Evolutionary conservation across 108 stramenopile species (phyloP).

Genomic region (Tribonema minus): DNA sequence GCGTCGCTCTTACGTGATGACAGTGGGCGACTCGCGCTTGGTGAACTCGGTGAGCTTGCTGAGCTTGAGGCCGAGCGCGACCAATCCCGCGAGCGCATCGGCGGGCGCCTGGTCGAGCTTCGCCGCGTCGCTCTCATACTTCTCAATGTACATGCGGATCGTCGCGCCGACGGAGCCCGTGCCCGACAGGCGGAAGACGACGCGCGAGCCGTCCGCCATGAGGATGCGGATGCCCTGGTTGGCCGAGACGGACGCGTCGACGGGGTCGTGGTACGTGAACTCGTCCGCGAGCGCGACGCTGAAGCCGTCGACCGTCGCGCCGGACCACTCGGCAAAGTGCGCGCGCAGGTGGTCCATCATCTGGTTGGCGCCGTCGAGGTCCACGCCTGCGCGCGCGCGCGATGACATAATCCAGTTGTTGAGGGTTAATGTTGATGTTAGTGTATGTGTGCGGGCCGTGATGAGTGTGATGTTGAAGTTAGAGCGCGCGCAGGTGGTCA

Average conservation of each 20-base stretch:
- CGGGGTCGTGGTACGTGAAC: constrained; percentile 93
- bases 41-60: constrained; percentile 79
- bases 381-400: no score
- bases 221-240: constrained; percentile 88
- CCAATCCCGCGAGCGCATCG: constrained; percentile 70
- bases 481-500: constrained; percentile 93
- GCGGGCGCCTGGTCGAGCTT: constrained; percentile 70
- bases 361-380: constrained; percentile 68
- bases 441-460: no score
- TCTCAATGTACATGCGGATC: constrained; percentile 98
- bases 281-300: constrained; percentile 84
- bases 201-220: constrained; percentile 86
- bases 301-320: constrained; percentile 56
- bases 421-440: no score
- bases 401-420: no score
- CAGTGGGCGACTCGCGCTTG: constrained; percentile 90
- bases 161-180: constrained; percentile 98
- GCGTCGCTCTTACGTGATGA: constrained; percentile 99
- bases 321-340: constrained; percentile 45
- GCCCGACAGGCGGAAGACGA: constrained; percentile 96
- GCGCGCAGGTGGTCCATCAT: constrained; percentile 94
- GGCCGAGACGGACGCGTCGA: constrained; percentile 82
- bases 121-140: constrained; percentile 74
- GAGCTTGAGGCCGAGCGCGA: constrained; percentile 78
- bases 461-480: no score